Conservation (phyloP, 1,284 basidiomycete genomes). For the Boletus smithii region DNA sequence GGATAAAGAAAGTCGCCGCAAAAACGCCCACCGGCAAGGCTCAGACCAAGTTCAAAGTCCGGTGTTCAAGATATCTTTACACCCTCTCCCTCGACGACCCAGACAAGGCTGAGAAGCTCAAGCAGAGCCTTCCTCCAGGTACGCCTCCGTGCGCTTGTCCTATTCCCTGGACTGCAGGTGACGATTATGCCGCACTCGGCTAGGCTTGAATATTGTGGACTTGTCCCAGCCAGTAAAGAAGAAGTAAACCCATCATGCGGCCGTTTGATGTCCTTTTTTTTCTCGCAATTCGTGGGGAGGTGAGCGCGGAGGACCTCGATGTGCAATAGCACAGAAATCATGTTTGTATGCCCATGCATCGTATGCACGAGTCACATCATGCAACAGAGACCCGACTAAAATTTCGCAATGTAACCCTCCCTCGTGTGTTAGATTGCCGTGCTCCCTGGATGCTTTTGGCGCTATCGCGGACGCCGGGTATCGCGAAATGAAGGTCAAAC, state of each 20-base stretch:
- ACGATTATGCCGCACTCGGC: neutral
- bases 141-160: slow-evolving; percentile 31
- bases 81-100: slow-evolving; percentile 93
- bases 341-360: slow-evolving; percentile 24
- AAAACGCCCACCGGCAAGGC: slow-evolving; percentile 69
- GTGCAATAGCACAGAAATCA: slow-evolving; percentile 11
- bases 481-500: no score
- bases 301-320: slow-evolving; percentile 4
- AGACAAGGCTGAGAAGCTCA: slow-evolving; percentile 98
- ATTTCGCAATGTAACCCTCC: no score
- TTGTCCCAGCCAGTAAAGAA: slow-evolving; percentile 64
- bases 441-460: no score
- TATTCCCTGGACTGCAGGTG: neutral
- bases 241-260: slow-evolving; percentile 49
- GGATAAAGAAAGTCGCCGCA: slow-evolving; percentile 91
- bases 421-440: no score
- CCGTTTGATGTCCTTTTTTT: slow-evolving; percentile 1
- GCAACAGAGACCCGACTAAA: slow-evolving; percentile 11
- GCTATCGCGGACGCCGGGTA: no score
- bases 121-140: slow-evolving; percentile 95
- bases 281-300: neutral
- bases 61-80: slow-evolving; percentile 97
- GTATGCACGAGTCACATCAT: slow-evolving; percentile 17
- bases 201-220: slow-evolving; percentile 65
- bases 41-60: slow-evolving; percentile 98